These are phyloP conservation scores for Eucalyptus curtisii DNA, from an alignment of 345 rosid species.

Conservation along the genomic window DNA sequence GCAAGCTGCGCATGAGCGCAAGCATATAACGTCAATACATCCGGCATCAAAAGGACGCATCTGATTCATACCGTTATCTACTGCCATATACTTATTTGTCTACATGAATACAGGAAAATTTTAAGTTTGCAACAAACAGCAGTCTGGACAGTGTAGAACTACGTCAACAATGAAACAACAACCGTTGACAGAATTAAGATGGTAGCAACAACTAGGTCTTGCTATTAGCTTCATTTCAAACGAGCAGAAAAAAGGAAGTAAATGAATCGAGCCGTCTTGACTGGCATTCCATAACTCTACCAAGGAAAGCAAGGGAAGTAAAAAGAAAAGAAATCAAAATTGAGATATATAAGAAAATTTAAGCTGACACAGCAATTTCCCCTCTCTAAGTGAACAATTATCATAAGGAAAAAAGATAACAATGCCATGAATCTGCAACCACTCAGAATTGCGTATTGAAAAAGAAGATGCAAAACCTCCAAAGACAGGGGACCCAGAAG, in stretches of 20 bases:
- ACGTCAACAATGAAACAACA: neutral
- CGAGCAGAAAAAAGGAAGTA: neutral
- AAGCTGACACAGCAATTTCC: neutral
- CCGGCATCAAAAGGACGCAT: neutral
- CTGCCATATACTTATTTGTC: neutral
- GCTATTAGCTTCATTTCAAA: neutral
- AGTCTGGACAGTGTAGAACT: neutral
- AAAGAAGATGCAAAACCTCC: neutral
- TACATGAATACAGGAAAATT: neutral
- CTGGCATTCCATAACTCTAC: neutral
- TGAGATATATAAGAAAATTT: neutral
- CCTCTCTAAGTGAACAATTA: neutral
- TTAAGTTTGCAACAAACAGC: neutral
- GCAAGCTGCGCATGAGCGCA: neutral
- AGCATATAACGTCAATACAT: neutral
- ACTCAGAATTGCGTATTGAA: neutral
- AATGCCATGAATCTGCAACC: neutral
- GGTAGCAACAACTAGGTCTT: neutral
- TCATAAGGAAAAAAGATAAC: neutral
- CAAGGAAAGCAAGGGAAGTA: neutral
- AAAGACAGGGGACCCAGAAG: neutral
- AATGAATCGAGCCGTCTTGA: neutral
- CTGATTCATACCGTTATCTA: neutral
- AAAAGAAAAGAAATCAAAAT: neutral
- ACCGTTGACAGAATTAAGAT: neutral